These are phyloP conservation scores for Chenopodium album DNA, from an alignment of 148 eudicot genomes.

Conservation along the genomic window DNA sequence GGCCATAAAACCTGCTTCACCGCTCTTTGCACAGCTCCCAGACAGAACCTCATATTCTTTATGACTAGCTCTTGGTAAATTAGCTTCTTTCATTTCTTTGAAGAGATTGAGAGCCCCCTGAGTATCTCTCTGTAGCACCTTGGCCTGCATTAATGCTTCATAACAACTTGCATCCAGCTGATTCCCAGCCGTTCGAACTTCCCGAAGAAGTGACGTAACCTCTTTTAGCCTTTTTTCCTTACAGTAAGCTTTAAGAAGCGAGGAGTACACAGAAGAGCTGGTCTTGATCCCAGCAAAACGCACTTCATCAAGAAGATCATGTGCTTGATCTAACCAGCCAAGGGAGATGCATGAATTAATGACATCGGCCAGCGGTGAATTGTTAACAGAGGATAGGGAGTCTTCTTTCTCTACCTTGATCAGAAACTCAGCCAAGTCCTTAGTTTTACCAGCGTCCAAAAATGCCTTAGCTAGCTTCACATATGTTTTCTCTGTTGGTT, in stretches of 20 bases:
- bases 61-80: constrained; percentile 52
- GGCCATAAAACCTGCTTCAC: constrained; percentile 69
- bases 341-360: constrained; percentile 77
- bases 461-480: constrained; percentile 75
- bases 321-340: constrained; percentile 89
- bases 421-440: constrained; percentile 76
- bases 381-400: constrained; percentile 56
- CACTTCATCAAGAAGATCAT: constrained; percentile 92
- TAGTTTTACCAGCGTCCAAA: constrained; percentile 70
- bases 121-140: constrained; percentile 68
- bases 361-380: constrained; percentile 62
- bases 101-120: constrained; percentile 72
- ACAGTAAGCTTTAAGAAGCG: constrained; percentile 84
- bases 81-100: constrained; percentile 94
- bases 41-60: constrained; percentile 58
- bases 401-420: constrained; percentile 73
- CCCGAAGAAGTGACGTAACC: constrained; percentile 57
- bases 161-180: constrained; percentile 82
- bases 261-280: constrained; percentile 60
- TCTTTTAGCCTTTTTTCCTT: constrained; percentile 58
- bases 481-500: constrained; percentile 70
- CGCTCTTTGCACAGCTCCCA: constrained; percentile 39
- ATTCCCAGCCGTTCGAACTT: constrained; percentile 74
- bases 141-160: constrained; percentile 55
- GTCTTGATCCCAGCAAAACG: constrained; percentile 72